Percentiles rank a stretch among this genome's conserved stretches.
phyloP scores from a whole-genome alignment of 495 filamentous ascomycete genomes.

The Tuber melanosporum region DNA sequence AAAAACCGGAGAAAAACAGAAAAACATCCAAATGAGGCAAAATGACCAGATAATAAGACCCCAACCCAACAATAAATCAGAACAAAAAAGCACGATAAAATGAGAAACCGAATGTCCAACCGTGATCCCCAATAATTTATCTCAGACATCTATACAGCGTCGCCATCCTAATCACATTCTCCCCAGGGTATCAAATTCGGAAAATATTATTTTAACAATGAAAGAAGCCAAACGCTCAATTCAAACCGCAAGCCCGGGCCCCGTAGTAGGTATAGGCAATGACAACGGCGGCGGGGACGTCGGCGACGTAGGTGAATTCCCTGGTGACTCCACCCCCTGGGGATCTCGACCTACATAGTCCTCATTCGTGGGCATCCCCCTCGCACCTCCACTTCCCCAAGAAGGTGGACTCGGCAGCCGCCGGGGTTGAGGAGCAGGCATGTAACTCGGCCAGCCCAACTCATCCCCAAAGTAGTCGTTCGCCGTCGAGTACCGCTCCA shows the following conservation, averaged over 20 bases:
- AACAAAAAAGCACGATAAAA: not conserved
- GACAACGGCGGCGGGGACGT: not conserved
- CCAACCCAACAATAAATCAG: not conserved
- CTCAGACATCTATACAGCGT: not conserved
- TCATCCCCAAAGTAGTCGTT: slow-evolving; percentile 1
- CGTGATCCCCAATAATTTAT: not conserved
- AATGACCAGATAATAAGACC: not conserved
- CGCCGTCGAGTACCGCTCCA: not conserved
- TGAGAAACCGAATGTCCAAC: not conserved
- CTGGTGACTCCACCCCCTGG: not conserved
- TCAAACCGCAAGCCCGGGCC: not conserved
- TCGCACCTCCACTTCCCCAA: not conserved
- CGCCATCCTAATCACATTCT: not conserved
- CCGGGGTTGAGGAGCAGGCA: not conserved
- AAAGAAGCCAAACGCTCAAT: not conserved
- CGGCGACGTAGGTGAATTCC: not conserved
- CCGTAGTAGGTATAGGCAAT: slow-evolving; percentile 2
- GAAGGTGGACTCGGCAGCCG: not conserved
- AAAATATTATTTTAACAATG: not conserved
- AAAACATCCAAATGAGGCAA: not conserved
- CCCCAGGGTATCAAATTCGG: not conserved
- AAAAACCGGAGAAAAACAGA: not conserved
- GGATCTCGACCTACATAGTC: not conserved
- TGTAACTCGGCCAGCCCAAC: not conserved
- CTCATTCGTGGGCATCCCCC: not conserved